Percentiles rank a stretch among this genome's conserved stretches.
phyloP scores from a whole-genome alignment of 345 rosid species.

The Punica granatum region DNA sequence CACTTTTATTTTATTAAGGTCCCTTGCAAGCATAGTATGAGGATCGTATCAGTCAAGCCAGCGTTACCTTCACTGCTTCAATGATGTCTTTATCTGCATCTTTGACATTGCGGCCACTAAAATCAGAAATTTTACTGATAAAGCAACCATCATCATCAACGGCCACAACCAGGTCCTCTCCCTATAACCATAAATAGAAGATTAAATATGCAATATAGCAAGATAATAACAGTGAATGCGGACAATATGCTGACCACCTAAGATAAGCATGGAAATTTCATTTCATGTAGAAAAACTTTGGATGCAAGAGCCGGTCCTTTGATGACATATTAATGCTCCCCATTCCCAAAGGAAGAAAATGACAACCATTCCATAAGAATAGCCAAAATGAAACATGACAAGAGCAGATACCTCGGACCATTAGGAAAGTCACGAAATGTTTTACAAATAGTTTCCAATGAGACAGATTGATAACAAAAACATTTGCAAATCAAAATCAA shows the following conservation, averaged over 20 bases:
- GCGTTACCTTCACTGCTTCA: conserved; percentile 76
- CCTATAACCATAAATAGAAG: conserved; percentile 30
- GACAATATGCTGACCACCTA: background rate
- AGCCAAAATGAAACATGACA: background rate
- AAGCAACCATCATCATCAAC: conserved; percentile 97
- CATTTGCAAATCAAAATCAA: no score
- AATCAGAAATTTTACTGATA: conserved; percentile 65
- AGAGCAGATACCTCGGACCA: background rate
- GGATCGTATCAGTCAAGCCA: background rate
- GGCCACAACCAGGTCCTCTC: conserved; percentile 70
- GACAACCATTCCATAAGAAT: background rate
- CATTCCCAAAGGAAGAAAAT: background rate
- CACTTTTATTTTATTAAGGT: background rate
- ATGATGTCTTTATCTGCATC: conserved; percentile 86
- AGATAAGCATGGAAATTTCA: background rate
- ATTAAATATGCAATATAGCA: background rate
- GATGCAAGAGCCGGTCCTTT: background rate
- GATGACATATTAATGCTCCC: no score
- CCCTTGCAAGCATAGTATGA: background rate
- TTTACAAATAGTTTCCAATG: no score
- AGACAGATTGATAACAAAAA: no score
- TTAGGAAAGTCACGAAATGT: background rate
- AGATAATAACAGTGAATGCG: background rate
- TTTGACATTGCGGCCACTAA: conserved; percentile 71
- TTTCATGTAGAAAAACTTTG: background rate